Evolutionary conservation across 2,329 filamentous ascomycete species (phyloP).

Genomic region (Blumeria graminis): DNA sequence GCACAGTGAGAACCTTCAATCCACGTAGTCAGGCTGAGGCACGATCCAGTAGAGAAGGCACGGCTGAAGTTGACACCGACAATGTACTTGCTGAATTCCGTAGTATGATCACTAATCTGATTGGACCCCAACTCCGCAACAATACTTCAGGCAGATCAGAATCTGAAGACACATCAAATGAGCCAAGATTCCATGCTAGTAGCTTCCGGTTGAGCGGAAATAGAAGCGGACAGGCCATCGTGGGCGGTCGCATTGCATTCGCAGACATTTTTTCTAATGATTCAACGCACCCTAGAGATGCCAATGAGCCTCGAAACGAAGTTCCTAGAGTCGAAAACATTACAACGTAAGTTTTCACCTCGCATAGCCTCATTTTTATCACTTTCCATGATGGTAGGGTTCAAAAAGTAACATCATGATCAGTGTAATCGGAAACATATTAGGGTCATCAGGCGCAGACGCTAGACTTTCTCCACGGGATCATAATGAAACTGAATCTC

Average conservation of each 20-base stretch:
- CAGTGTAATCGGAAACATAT: conserved; percentile 3
- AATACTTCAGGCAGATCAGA: conserved; percentile 13
- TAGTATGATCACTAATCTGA: conserved; percentile 22
- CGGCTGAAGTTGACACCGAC: conserved; percentile 7
- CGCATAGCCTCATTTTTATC: background rate
- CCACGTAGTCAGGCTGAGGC: background rate
- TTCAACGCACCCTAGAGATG: conserved; percentile 24
- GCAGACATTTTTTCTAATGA: conserved; percentile 11
- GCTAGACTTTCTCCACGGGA: background rate
- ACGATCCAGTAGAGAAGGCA: background rate
- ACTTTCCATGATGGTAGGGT: background rate
- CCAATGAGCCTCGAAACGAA: conserved; percentile 23
- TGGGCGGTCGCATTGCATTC: conserved; percentile 13
- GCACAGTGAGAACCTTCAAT: conserved; percentile 9
- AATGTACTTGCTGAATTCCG: conserved; percentile 17
- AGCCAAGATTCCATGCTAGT: conserved; percentile 6
- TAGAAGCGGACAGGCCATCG: conserved; percentile 6
- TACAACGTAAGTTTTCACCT: conserved; percentile 19
- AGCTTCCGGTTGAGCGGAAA: conserved; percentile 4
- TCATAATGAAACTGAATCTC: background rate
- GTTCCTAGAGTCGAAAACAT: conserved; percentile 23
- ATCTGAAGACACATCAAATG: conserved; percentile 11
- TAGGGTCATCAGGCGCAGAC: conserved; percentile 4
- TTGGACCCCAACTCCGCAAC: conserved; percentile 14
- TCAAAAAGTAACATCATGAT: background rate